These are phyloP conservation scores for Blastobotrys robertii DNA, from an alignment of 805 yeast species.

Conservation along the genomic window DNA sequence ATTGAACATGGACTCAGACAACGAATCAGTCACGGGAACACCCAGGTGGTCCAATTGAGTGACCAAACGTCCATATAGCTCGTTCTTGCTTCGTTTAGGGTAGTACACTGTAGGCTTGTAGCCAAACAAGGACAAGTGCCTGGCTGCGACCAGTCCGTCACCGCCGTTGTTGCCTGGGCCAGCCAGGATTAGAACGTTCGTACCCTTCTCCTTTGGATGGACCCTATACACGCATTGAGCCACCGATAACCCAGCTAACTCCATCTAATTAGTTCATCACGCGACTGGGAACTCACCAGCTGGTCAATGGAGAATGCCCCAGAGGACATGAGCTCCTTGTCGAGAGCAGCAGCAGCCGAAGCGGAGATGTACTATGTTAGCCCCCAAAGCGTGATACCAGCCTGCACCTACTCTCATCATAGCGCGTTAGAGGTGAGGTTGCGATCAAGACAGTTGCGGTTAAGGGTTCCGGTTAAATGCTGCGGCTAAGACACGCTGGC, in stretches of 20 bases:
- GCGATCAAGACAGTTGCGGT: too few relatives aligned
- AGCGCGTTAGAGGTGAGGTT: too few relatives aligned
- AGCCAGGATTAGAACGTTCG: slow-evolving; percentile 56
- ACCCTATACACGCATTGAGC: slow-evolving; percentile 72
- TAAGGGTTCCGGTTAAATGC: too few relatives aligned
- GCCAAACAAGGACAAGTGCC: slow-evolving; percentile 78
- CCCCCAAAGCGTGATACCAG: neutral
- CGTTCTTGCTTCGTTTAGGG: slow-evolving; percentile 55
- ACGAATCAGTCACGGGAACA: slow-evolving; percentile 41
- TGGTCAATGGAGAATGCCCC: slow-evolving; percentile 79
- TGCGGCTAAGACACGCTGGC: too few relatives aligned
- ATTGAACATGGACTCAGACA: slow-evolving; percentile 29
- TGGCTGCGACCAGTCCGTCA: slow-evolving; percentile 91
- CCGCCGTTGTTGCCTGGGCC: slow-evolving; percentile 95
- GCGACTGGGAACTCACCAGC: slow-evolving; percentile 30
- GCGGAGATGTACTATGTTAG: slow-evolving; percentile 6
- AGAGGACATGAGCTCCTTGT: slow-evolving; percentile 77
- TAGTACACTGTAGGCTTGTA: slow-evolving; percentile 68
- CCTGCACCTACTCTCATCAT: too few relatives aligned
- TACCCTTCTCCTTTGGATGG: slow-evolving; percentile 42
- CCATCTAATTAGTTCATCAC: slow-evolving; percentile 49
- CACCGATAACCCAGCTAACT: slow-evolving; percentile 88
- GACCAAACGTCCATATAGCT: slow-evolving; percentile 50
- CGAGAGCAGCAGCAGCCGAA: slow-evolving; percentile 62
- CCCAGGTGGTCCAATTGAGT: slow-evolving; percentile 58